Conservation (phyloP, 1,284 basidiomycete species). For the Rhodotorula sp. region DNA sequence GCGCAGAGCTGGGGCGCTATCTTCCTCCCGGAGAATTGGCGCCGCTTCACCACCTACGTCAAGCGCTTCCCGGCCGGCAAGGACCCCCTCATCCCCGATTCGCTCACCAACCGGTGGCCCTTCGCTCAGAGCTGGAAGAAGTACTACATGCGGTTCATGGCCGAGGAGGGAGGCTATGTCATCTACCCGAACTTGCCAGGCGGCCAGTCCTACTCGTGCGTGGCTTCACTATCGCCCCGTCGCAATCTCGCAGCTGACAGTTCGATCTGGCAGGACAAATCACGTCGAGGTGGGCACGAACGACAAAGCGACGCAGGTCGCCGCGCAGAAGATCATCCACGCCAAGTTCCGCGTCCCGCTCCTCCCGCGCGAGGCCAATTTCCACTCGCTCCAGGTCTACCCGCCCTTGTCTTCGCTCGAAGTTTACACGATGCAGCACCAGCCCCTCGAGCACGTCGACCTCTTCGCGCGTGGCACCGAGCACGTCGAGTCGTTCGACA, state of each 20-base stretch:
- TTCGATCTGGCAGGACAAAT: not conserved
- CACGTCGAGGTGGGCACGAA: slow-evolving; percentile 7
- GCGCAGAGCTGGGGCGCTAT: slow-evolving; percentile 21
- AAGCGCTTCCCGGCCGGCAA: not conserved
- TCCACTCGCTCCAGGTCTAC: slow-evolving; percentile 1
- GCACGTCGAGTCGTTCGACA: slow-evolving; percentile 12
- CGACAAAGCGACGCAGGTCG: not conserved
- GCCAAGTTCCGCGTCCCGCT: slow-evolving; percentile 13
- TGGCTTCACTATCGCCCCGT: not conserved
- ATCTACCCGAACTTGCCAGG: slow-evolving; percentile 17
- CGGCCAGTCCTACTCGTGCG: not conserved
- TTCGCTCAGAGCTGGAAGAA: slow-evolving; percentile 3
- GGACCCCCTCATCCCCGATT: not conserved
- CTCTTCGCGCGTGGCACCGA: not conserved
- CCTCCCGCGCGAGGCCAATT: slow-evolving; percentile 6
- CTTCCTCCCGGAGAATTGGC: slow-evolving; percentile 14
- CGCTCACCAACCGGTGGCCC: slow-evolving; percentile 4
- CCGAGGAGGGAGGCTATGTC: slow-evolving; percentile 13
- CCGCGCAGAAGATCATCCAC: not conserved
- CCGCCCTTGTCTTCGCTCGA: not conserved
- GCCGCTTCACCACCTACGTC: slow-evolving; percentile 1
- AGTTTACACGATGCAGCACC: slow-evolving; percentile 1
- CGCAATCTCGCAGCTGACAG: not conserved
- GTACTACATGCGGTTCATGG: slow-evolving; percentile 10
- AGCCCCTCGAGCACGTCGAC: not conserved